Conservation (phyloP, 352 stramenopile species). For the Phytopythium helicoides region DNA sequence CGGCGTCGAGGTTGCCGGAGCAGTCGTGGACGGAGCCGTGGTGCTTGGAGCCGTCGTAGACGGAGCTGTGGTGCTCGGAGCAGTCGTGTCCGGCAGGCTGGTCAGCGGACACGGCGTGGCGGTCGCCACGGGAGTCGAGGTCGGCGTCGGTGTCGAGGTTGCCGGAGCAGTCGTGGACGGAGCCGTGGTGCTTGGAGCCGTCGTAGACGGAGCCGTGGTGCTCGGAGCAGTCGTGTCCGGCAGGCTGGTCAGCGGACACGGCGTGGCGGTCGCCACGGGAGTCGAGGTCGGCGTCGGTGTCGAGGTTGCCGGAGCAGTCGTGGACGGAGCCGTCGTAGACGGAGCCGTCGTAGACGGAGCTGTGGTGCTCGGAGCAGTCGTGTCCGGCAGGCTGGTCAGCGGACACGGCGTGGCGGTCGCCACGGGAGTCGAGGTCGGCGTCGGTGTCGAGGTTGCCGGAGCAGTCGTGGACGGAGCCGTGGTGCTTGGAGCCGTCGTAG, state of each 20-base stretch:
- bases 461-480: no score
- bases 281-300: background rate
- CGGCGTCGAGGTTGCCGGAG: background rate
- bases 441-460: no score
- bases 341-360: background rate
- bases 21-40: background rate
- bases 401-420: conserved; percentile 7
- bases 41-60: no score
- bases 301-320: no score
- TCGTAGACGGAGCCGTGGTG: background rate
- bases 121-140: no score
- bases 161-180: no score
- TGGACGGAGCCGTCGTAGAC: no score
- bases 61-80: background rate
- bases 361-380: background rate
- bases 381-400: conserved; percentile 3
- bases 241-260: background rate
- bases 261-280: background rate
- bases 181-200: background rate
- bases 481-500: no score
- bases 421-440: background rate
- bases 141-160: background rate
- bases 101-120: background rate
- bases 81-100: background rate
- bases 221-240: background rate